Evolutionary conservation across 306 rosid species (phyloP), one percentile per base, ranked within the genome.

Genomic region (Quercus ilex): DNA sequence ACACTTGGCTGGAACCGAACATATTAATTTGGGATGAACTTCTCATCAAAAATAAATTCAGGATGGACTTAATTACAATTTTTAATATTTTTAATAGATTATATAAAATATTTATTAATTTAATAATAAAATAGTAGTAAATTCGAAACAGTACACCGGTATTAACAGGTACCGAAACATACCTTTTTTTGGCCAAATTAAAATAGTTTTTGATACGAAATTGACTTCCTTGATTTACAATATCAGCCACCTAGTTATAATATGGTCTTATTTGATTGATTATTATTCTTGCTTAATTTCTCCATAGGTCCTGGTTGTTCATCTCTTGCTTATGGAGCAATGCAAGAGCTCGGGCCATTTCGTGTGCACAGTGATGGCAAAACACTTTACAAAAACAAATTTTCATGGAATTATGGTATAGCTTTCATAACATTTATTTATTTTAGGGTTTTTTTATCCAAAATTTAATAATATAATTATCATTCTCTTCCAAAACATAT

Each of bases 261-360:
- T 46, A 46, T 46, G 52, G 52, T 11, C 52, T 46, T 46, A 46
- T 46, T 20, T 20, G 62, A 56, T n/a, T 20, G 62, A 56, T 57
- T 11, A 2, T n/a, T 57, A 57, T n/a, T 11, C 23, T 52, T 73
- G 77, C 35, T 80, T 13, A 41, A 19, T 64, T 64, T 73, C 43
- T 73, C 7, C 25, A 6, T 81, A 93, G 99, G 99, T 23, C 99
- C 99, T 0, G 99, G 99, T 56, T 95, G 99, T 82, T 95, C 99
- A 5, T 95, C 99, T 53, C 85, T 95, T 23, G 98, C 86, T 26
- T 91, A 90, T 79, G 99, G 99, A 81, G 99, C 99, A 82, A 91
- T 95, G 98, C 97, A 92, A 76, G 99, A 95, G 77, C 87, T 95
- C 5, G 99, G 99, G 77, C 99, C 99, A 15, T 93, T 95, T 51